Percentiles rank a stretch among this genome's conserved stretches.
Conservation (phyloP, 2,329 filamentous ascomycete genomes). For the Graphilbum ipis-grandicollis region DNA sequence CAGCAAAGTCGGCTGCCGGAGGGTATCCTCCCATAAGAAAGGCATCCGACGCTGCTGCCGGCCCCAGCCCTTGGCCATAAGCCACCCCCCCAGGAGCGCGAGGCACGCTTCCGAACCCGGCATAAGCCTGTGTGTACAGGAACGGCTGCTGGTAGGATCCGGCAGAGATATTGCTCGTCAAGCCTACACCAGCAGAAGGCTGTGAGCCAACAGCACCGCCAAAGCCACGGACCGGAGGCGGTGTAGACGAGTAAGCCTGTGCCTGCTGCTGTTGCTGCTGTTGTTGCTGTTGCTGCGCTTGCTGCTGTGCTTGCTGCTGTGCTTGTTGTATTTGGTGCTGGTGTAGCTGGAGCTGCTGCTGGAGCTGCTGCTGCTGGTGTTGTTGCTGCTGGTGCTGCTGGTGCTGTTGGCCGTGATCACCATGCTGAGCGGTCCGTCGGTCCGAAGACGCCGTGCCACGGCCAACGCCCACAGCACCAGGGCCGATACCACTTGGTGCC, state of each 20-base stretch:
- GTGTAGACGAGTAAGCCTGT: background rate
- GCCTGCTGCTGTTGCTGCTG: background rate
- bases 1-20: slow-evolving; percentile 24
- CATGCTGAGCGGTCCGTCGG: slow-evolving; percentile 26
- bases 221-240: background rate
- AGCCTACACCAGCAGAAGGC: background rate
- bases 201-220: background rate
- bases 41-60: slow-evolving; percentile 20
- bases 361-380: background rate
- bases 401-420: slow-evolving; percentile 16
- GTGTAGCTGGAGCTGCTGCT: slow-evolving; percentile 10
- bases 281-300: background rate
- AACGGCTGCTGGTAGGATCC: slow-evolving; percentile 14
- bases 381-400: slow-evolving; percentile 5
- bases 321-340: slow-evolving; percentile 15
- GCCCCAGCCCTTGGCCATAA: slow-evolving; percentile 22
- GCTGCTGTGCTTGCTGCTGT: background rate
- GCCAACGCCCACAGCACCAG: slow-evolving; percentile 40
- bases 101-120: slow-evolving; percentile 23
- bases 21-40: slow-evolving; percentile 24
- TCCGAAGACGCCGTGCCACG: slow-evolving; percentile 29
- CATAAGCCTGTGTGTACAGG: slow-evolving; percentile 20
- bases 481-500: slow-evolving; percentile 48
- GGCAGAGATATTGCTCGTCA: background rate
- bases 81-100: slow-evolving; percentile 17